Evolutionary conservation across 2,329 filamentous ascomycete genomes (phyloP).

Genomic region (Aspergillus uvarum): DNA sequence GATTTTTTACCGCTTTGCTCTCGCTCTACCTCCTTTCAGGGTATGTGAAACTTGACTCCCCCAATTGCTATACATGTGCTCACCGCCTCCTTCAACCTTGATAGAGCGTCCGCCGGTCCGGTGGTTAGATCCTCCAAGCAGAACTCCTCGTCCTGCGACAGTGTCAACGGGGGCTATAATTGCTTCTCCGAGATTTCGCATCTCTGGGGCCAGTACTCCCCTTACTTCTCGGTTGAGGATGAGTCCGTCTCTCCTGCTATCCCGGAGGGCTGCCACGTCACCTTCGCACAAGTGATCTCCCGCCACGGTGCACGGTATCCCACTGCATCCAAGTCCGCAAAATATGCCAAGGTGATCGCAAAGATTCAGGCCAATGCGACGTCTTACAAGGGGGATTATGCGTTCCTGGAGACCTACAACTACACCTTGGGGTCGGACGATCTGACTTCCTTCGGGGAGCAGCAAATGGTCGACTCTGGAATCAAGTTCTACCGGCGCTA

Average conservation of each 20-base stretch:
- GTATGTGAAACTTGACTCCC: conserved; percentile 4
- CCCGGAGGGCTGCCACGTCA: conserved; percentile 69
- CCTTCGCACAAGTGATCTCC: conserved; percentile 77
- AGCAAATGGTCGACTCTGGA: conserved; percentile 73
- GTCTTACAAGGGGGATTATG: conserved; percentile 61
- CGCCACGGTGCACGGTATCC: conserved; percentile 84
- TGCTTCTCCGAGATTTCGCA: conserved; percentile 64
- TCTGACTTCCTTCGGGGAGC: conserved; percentile 66
- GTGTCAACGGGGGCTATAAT: conserved; percentile 58
- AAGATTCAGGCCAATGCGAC: conserved; percentile 62
- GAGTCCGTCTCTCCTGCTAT: conserved; percentile 62
- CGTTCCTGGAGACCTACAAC: conserved; percentile 69
- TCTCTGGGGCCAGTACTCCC: conserved; percentile 84
- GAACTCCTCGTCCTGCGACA: conserved; percentile 48
- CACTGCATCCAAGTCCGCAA: conserved; percentile 63
- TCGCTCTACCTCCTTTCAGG: conserved; percentile 16
- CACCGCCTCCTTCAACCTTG: background rate
- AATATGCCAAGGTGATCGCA: conserved; percentile 64
- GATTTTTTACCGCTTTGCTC: conserved; percentile 11
- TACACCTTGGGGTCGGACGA: conserved; percentile 71
- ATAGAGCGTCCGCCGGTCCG: conserved; percentile 11
- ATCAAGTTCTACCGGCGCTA: conserved; percentile 75
- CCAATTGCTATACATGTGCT: background rate
- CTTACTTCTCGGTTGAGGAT: conserved; percentile 67
- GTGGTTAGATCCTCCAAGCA: conserved; percentile 5